Percentiles rank a stretch among this genome's conserved stretches.
phyloP scores from a whole-genome alignment of 164 flowering plant species.

The Stephania japonica region DNA sequence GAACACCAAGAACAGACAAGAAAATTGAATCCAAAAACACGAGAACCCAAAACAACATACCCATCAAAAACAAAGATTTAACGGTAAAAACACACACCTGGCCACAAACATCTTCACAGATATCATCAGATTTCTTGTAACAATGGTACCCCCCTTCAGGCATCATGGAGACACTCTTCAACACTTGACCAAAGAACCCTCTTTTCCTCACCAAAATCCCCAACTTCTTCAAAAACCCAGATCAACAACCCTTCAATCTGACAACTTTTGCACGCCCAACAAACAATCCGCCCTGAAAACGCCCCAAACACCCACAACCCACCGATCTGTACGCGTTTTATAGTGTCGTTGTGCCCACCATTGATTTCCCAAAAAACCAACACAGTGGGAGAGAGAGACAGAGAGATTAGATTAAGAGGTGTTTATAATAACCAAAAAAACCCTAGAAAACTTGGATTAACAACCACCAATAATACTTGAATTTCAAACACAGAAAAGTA shows the following conservation, averaged over 20 bases:
- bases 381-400: background rate
- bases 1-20: background rate
- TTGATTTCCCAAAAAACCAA: background rate
- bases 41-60: background rate
- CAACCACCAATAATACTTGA: background rate
- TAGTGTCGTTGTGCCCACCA: background rate
- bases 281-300: background rate
- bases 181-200: too few relatives aligned
- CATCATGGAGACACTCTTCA: slow-evolving; percentile 20
- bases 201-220: background rate
- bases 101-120: slow-evolving; percentile 76
- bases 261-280: slow-evolving; percentile 3
- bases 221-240: background rate
- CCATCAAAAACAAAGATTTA: background rate
- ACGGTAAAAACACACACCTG: slow-evolving; percentile 37
- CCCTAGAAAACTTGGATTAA: background rate
- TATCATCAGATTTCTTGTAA: slow-evolving; percentile 77
- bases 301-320: background rate
- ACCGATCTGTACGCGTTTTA: background rate
- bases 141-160: slow-evolving; percentile 50
- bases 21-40: background rate
- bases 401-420: background rate
- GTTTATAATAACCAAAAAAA: background rate
- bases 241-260: slow-evolving; percentile 20
- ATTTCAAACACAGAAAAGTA: background rate